Evolutionary conservation across 2,329 filamentous ascomycete species (phyloP), one percentile per base, ranked within the genome.

Genomic region (Coniochaeta ligniaria): DNA sequence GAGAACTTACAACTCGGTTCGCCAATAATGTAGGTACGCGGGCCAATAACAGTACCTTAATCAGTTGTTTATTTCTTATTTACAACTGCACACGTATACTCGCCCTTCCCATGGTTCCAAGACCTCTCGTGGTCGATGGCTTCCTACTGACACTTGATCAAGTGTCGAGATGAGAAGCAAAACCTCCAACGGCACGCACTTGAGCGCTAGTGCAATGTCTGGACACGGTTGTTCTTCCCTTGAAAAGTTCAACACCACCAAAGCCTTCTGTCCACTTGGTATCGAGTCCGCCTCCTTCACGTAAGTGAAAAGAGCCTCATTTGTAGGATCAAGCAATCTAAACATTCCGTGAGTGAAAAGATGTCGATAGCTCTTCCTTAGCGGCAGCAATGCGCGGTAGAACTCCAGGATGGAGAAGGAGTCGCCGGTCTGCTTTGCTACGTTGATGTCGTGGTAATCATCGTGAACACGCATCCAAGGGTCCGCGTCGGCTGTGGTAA

Each of bases 401-500:
- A 87, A 89, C 26, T 79, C 75, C 57, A 86, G 75, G 1, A 87
- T 82, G 1, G 80, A 81, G 12, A 76, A 69, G 1, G 66, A 66
- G 58, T 82, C 75, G 4, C 58, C 60, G 33, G 72, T 64, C 66
- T 85, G 80, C 6, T 67, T 66, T 12, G 75, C 77, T 14, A 82
- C 84, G 61, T 89, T 89, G 70, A 84, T 74, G 43, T 75, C 72
- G 1, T 67, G 66, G 64, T 83, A 85, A 60, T 81, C 75, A 56
- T 86, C 82, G 69, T 88, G 83, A 5, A 83, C 78, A 8, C 81
- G 77, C 82, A 88, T 89, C 86, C 86, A 89, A 9, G 68, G 68
- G n/a, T 59, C 63, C 59, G 75, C 78, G 0, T 72, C 75, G 0
- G 74, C 66, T 16, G 67, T 65, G 0, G 84, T 82, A 70, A 91